Evolutionary conservation across 2,329 filamentous ascomycete species (phyloP).

Genomic region (Magnaporthales sp.): DNA sequence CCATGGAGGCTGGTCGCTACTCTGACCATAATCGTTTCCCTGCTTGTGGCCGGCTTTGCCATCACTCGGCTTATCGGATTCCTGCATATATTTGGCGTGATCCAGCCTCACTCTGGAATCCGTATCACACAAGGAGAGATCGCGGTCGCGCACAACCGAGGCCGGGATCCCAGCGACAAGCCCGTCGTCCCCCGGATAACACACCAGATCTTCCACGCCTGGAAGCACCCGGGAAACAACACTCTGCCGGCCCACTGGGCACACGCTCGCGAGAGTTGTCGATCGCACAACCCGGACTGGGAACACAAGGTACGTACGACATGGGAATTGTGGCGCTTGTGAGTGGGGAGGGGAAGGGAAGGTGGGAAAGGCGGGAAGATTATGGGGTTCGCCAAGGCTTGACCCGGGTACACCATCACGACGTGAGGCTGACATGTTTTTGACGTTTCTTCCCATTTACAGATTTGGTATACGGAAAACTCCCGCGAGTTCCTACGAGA

Average conservation of each 20-base stretch:
- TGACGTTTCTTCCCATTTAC: not conserved
- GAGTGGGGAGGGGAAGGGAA: not conserved
- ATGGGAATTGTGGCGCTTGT: not conserved
- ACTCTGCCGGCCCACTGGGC: slow-evolving; percentile 18
- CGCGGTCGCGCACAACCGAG: slow-evolving; percentile 7
- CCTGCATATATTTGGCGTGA: slow-evolving; percentile 8
- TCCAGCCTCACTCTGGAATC: slow-evolving; percentile 8
- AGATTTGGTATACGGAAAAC: slow-evolving; percentile 70
- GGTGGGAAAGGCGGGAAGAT: not conserved
- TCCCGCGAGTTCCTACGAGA: slow-evolving; percentile 62
- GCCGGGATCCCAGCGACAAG: not conserved
- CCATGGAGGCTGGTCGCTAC: not conserved
- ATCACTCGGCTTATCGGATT: slow-evolving; percentile 5
- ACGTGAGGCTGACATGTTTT: not conserved
- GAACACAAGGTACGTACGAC: slow-evolving; percentile 16
- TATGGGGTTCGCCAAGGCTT: not conserved
- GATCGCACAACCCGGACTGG: slow-evolving; percentile 16
- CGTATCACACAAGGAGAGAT: slow-evolving; percentile 10
- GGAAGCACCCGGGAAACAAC: slow-evolving; percentile 14
- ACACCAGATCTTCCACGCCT: slow-evolving; percentile 22
- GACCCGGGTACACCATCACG: not conserved
- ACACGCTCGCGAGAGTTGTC: slow-evolving; percentile 16
- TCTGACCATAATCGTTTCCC: not conserved
- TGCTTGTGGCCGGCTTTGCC: not conserved
- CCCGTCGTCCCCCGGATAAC: slow-evolving; percentile 20